phyloP scores from a whole-genome alignment of 1,139 yeast species.

The Geotrichum reessii region DNA sequence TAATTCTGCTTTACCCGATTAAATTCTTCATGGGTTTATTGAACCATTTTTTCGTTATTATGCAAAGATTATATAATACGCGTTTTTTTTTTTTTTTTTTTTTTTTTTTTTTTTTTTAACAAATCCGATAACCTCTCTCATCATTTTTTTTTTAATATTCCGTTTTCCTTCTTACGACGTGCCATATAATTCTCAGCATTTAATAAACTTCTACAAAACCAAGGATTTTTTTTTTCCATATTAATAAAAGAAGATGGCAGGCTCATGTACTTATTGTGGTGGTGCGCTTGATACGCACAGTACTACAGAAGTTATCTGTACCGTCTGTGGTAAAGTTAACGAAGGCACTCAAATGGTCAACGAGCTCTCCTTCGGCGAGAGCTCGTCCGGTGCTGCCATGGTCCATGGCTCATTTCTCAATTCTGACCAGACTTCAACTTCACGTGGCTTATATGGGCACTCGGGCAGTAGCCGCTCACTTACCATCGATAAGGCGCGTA shows the following conservation, averaged over 20 bases:
- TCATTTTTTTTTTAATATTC: background rate
- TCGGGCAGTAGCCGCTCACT: conserved; percentile 71
- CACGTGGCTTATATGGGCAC: conserved; percentile 48
- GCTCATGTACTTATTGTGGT: conserved; percentile 14
- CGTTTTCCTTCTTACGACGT: background rate
- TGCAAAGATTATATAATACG: background rate
- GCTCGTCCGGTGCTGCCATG: conserved; percentile 87
- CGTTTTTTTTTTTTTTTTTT: background rate
- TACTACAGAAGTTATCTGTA: conserved; percentile 60
- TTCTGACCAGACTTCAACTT: conserved; percentile 76
- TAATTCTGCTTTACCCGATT: no score
- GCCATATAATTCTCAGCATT: background rate
- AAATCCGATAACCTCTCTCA: background rate
- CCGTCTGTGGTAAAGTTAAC: conserved; percentile 74
- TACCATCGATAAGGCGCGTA: conserved; percentile 74
- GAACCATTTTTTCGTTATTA: no score
- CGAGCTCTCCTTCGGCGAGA: conserved; percentile 91
- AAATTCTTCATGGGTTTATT: no score
- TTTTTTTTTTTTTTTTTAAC: background rate
- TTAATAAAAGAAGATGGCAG: conserved; percentile 6
- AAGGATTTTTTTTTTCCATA: background rate
- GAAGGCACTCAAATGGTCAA: conserved; percentile 93
- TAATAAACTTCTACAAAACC: background rate
- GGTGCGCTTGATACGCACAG: conserved; percentile 12
- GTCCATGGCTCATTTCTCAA: conserved; percentile 93